phyloP scores from a whole-genome alignment of 352 stramenopile species.

The Phytophthora citricola region DNA sequence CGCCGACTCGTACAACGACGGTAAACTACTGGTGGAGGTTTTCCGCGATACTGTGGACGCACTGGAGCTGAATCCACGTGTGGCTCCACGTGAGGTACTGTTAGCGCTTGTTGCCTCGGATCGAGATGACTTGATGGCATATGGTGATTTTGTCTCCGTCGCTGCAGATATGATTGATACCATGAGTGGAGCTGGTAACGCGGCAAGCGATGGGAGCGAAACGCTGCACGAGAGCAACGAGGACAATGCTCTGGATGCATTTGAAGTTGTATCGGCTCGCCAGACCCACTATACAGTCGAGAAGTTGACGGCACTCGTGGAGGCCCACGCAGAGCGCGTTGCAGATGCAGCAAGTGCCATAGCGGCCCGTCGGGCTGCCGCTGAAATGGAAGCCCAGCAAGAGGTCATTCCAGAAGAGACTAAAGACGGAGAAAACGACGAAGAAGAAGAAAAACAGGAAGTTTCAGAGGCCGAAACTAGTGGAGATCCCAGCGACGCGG shows the following conservation, averaged over 20 bases:
- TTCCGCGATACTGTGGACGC: conserved; percentile 48
- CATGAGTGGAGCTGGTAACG: conserved; percentile 23
- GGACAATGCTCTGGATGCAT: conserved; percentile 36
- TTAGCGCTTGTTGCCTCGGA: conserved; percentile 60
- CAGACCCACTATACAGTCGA: conserved; percentile 56
- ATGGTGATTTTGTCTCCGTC: conserved; percentile 52
- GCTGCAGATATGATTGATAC: conserved; percentile 60
- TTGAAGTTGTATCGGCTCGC: conserved; percentile 35
- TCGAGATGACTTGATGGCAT: conserved; percentile 68
- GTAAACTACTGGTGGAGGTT: conserved; percentile 53
- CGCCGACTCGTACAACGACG: conserved; percentile 73
- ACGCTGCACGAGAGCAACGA: conserved; percentile 1
- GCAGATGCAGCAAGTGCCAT: conserved; percentile 24
- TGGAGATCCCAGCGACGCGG: conserved; percentile 1
- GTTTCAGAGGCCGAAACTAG: not conserved
- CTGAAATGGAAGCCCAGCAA: conserved; percentile 17
- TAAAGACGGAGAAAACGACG: conserved; percentile 29
- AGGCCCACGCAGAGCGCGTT: conserved; percentile 34
- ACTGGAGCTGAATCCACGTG: conserved; percentile 42
- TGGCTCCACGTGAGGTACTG: conserved; percentile 49
- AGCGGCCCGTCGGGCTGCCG: conserved; percentile 16
- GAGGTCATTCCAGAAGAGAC: conserved; percentile 24
- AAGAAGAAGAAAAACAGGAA: conserved; percentile 14
- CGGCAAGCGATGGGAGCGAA: conserved; percentile 13
- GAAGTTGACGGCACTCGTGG: conserved; percentile 46